Base-by-base conservation (phyloP, 1,139 yeast species). In the Hyphopichia burtonii region DNA sequence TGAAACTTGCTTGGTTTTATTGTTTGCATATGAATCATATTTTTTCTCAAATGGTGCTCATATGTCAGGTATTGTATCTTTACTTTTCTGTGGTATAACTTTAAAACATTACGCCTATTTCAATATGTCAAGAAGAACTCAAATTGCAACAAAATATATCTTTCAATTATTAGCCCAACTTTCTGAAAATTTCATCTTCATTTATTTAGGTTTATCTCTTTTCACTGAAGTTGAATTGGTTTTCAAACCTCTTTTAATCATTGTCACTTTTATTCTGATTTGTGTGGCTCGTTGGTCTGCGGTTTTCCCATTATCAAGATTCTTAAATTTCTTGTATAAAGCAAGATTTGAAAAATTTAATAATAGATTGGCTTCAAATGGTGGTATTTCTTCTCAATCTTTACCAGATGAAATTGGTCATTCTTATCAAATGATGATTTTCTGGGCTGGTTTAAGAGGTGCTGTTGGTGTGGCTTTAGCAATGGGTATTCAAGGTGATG, bases 401-500 rank as follows among this genome's bases (percentile, higher is more conserved):
- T 66, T 74, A n/a, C 86, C 87, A 1, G 97, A 91, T 54, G 98
- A 91, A 65, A 90, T 94, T 46, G 93, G 96, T 18, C 94, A 89
- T 54, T 89, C 87, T 45, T 94, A 94, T 63, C 99, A 94, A 66
- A 89, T 91, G 89, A 93, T 94, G 99, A 88, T 94, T 38, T 94
- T 94, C 64, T 94, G 99, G 99, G 99, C 99, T 1, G 99, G 99
- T 5, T 73, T 94, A 45, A 76, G 99, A 58, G 99, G 99, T 45
- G 99, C 99, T 1, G 99, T 94, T 30, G 99, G 99, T 51, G 99
- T 94, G 2, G 99, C 99, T 0, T 76, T 94, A 55, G 99, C 99
- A 0, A 91, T 95, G 82, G 99, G 99, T 2, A 71, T 94, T 39
- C 96, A 88, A 63, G 99, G 99, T 46, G 97, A 91, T 58, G 84